These are phyloP conservation scores for Lonicera japonica DNA, from an alignment of 129 eudicot species.

Conservation along the genomic window DNA sequence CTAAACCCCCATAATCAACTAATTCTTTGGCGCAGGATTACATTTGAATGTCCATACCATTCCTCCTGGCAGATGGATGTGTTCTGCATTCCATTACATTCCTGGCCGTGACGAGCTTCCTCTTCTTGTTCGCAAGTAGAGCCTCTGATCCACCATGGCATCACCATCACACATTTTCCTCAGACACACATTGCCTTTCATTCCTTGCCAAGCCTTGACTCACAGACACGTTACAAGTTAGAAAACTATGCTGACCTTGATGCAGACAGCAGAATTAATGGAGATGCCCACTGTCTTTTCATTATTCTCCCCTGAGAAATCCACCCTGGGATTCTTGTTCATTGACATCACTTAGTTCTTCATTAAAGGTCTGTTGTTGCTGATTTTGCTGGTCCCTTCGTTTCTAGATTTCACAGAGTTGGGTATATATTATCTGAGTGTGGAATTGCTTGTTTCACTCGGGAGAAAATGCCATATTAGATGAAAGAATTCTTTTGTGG, in stretches of 20 bases:
- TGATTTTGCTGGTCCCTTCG: conserved; percentile 45
- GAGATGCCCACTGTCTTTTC: conserved; percentile 39
- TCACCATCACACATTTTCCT: conserved; percentile 51
- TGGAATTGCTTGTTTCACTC: conserved; percentile 13
- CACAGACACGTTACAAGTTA: conserved; percentile 42
- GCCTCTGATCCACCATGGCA: conserved; percentile 66
- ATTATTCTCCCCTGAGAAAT: conserved; percentile 44
- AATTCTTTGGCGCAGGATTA: conserved; percentile 91
- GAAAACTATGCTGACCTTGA: conserved; percentile 27
- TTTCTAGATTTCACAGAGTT: conserved; percentile 39
- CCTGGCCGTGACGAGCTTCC: conserved; percentile 47
- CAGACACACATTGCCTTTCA: conserved; percentile 57
- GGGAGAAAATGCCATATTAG: conserved; percentile 9
- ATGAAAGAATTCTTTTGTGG: conserved; percentile 10
- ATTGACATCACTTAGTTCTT: conserved; percentile 70
- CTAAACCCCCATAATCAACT: conserved; percentile 71
- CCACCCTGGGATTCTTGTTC: conserved; percentile 64
- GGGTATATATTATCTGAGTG: conserved; percentile 27
- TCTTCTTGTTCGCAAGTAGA: conserved; percentile 61
- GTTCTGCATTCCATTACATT: conserved; percentile 54
- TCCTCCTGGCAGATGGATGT: conserved; percentile 48
- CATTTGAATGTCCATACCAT: conserved; percentile 28
- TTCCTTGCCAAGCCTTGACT: conserved; percentile 64
- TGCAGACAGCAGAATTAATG: conserved; percentile 46
- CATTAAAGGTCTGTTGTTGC: conserved; percentile 86